Base-by-base conservation (phyloP, 2,329 filamentous ascomycete species). In the Botrytis paeoniae region DNA sequence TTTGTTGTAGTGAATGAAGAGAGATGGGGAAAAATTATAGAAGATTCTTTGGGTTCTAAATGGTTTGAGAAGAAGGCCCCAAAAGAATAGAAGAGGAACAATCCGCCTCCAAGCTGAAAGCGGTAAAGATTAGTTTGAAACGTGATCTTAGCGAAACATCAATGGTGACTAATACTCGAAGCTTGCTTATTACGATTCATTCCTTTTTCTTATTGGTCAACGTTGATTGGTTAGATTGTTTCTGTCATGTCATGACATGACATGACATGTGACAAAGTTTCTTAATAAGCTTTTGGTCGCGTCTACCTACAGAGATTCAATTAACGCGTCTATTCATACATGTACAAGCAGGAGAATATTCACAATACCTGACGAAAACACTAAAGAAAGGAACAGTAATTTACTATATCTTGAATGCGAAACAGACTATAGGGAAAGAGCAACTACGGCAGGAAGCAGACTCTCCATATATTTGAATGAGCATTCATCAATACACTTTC, bases 1-100 rank as follows among this genome's bases (percentile, higher is more conserved):
- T 43, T 72, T 57, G 45, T 62, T 61, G 63, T 35, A 35, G 63
- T 68, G 32, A 68, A 68, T 68, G 65, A 57, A 39, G 43, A 64
- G 32, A 61, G 59, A 70, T 71, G 60, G 51, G 68, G 51, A 43
- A 69, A 72, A 72, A 72, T 68, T 68, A 71, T 65, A 66, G 69
- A 71, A 71, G 69, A 43, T 66, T 68, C 62, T 69, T 72, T 69
- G 63, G 70, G 37, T 69, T 39, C 48, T 54, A 54, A 66, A 35
- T 68, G 70, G 64, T 60, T 59, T 72, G 37, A 41, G 70, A 72
- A 72, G 70, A 68, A 59, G 60, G 25, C 54, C 20, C 51, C 63
- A 59, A 71, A 64, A 71, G 61, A 71, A 57, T 48, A n/a, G 32
- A 57, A 72, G 64, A 29, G 54, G 64, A 62, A 69, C 70, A 32